A percentile compares a stretch with the other conserved stretches of the same genome.
phyloP scores from a whole-genome alignment of 495 filamentous ascomycete species.

The Aspergillus affinis region DNA sequence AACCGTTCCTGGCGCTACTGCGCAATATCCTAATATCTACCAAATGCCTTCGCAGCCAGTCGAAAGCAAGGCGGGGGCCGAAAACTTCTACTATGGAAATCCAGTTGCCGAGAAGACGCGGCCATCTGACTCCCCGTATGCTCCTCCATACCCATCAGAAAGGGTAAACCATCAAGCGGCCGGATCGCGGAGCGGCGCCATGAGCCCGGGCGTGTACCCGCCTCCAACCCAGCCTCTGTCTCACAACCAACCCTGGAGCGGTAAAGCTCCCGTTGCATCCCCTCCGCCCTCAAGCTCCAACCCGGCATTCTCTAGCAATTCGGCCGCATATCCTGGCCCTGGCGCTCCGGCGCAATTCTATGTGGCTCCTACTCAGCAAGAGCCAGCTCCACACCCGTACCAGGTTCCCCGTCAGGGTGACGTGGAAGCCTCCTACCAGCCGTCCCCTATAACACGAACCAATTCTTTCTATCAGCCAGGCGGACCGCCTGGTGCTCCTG shows the following conservation, averaged over 20 bases:
- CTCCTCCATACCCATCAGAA: slow-evolving; percentile 38
- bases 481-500: slow-evolving; percentile 25
- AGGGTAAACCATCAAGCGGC: slow-evolving; percentile 19
- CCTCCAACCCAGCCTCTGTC: slow-evolving; percentile 28
- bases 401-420: slow-evolving; percentile 27
- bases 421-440: slow-evolving; percentile 32
- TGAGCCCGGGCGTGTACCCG: slow-evolving; percentile 28
- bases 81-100: slow-evolving; percentile 80
- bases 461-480: neutral
- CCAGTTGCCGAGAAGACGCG: slow-evolving; percentile 46
- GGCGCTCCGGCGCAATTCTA: slow-evolving; percentile 33
- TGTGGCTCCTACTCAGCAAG: slow-evolving; percentile 24
- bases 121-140: slow-evolving; percentile 41
- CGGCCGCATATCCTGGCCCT: slow-evolving; percentile 21
- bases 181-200: slow-evolving; percentile 15
- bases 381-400: slow-evolving; percentile 21
- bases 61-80: slow-evolving; percentile 55
- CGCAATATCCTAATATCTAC: slow-evolving; percentile 63
- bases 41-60: slow-evolving; percentile 54
- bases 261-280: slow-evolving; percentile 29
- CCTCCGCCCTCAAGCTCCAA: slow-evolving; percentile 20
- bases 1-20: slow-evolving; percentile 41
- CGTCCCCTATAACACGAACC: slow-evolving; percentile 19
- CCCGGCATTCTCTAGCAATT: slow-evolving; percentile 21
- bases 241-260: slow-evolving; percentile 29